Conservation (phyloP, 768 basidiomycete genomes). For the Hortiboletus flavorubellus region DNA sequence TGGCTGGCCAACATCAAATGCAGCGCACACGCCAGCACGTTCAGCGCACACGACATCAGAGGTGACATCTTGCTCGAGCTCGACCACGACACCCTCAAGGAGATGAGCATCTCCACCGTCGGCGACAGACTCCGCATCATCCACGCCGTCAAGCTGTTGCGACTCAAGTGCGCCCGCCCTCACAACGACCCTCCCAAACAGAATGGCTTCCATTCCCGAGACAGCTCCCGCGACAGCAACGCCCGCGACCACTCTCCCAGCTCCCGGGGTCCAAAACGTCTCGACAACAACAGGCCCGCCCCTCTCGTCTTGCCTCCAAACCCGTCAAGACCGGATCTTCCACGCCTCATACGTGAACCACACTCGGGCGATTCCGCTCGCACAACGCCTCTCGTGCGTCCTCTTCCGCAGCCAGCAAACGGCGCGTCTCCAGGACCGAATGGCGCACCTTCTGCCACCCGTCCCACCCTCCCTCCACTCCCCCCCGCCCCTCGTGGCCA, state of each 20-base stretch:
- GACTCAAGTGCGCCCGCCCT: conserved; percentile 49
- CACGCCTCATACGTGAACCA: conserved; percentile 66
- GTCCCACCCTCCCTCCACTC: conserved; percentile 58
- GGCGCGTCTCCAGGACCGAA: conserved; percentile 27
- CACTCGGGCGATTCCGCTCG: conserved; percentile 51
- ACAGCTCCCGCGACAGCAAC: conserved; percentile 11
- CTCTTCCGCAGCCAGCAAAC: conserved; percentile 29
- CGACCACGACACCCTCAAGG: conserved; percentile 81
- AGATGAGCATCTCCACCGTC: conserved; percentile 86
- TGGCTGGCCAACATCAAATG: conserved; percentile 85
- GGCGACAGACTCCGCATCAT: conserved; percentile 90
- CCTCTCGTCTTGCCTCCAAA: conserved; percentile 70
- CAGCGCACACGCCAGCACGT: conserved; percentile 59
- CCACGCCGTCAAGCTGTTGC: conserved; percentile 76
- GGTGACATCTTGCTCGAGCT: conserved; percentile 91
- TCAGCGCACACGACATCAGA: conserved; percentile 85
- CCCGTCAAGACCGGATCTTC: conserved; percentile 57
- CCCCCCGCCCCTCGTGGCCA: conserved; percentile 68
- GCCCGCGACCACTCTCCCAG: conserved; percentile 21
- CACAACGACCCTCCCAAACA: conserved; percentile 3
- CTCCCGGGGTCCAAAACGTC: conserved; percentile 41
- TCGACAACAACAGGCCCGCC: conserved; percentile 68
- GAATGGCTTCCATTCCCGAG: conserved; percentile 23
- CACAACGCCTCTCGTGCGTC: conserved; percentile 19
- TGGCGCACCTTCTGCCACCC: conserved; percentile 28